A percentile compares a stretch with the other conserved stretches of the same genome.
phyloP scores from a whole-genome alignment of 805 yeast genomes.

The Myxozyma monticola region DNA sequence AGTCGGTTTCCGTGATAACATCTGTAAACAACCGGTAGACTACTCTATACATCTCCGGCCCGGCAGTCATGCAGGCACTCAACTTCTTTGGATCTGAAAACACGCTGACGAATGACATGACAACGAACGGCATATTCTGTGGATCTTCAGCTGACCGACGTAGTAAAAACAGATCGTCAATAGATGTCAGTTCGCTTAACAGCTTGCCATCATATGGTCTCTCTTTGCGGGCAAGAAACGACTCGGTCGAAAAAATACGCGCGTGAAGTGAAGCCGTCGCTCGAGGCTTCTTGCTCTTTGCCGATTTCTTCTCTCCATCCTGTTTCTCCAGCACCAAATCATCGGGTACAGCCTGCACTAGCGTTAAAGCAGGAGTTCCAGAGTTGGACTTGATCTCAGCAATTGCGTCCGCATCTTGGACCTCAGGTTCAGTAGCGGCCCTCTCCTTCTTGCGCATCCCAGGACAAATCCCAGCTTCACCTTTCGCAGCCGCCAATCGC shows the following conservation, averaged over 20 bases:
- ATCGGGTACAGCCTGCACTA: neutral
- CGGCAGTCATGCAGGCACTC: neutral
- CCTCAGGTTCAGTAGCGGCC: neutral
- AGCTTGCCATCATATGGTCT: constrained; percentile 5
- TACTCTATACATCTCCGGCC: constrained; percentile 4
- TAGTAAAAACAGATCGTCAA: constrained; percentile 19
- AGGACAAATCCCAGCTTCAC: constrained; percentile 5
- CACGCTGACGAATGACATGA: constrained; percentile 2
- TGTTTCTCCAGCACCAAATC: no score
- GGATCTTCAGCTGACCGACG: constrained; percentile 5
- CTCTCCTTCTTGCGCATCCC: neutral
- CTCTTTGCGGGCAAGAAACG: neutral
- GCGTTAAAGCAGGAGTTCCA: neutral
- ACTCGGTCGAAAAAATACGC: neutral
- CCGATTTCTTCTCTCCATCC: neutral
- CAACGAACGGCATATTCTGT: constrained; percentile 9
- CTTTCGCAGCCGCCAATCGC: constrained; percentile 7
- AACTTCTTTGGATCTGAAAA: constrained; percentile 9
- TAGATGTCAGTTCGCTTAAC: neutral
- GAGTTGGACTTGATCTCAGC: neutral
- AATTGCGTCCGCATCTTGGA: neutral
- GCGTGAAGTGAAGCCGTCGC: neutral
- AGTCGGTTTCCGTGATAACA: constrained; percentile 3
- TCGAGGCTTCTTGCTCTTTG: neutral
- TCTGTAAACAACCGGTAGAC: neutral